Evolutionary conservation across 192 early-diverging fungal species (phyloP).

Genomic region (Obelidium mucronatum): DNA sequence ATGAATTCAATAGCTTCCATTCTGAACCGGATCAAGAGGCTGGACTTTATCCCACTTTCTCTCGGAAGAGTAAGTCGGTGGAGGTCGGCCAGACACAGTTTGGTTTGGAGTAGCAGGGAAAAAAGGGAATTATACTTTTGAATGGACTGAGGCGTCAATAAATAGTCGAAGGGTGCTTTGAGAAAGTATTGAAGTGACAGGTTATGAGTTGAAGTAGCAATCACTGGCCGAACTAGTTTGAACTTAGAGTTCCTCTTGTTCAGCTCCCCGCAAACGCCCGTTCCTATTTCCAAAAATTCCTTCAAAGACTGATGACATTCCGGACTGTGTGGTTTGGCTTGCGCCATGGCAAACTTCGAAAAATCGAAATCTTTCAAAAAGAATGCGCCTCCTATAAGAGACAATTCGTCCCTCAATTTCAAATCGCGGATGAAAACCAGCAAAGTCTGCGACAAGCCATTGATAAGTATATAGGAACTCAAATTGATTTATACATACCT

Average conservation of each 20-base stretch:
- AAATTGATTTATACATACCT: slow-evolving; percentile 16
- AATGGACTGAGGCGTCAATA: background rate
- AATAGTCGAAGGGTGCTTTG: background rate
- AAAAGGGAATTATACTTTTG: slow-evolving; percentile 3
- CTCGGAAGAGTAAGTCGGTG: background rate
- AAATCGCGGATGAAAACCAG: slow-evolving; percentile 25
- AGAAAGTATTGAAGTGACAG: background rate
- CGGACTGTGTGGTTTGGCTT: background rate
- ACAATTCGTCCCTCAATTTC: slow-evolving; percentile 7
- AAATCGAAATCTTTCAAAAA: slow-evolving; percentile 19
- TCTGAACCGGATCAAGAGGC: slow-evolving; percentile 9
- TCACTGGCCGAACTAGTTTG: background rate
- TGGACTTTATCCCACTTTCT: background rate
- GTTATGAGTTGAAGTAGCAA: background rate
- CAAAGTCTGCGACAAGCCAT: slow-evolving; percentile 3
- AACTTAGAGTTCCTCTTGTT: background rate
- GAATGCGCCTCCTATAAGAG: slow-evolving; percentile 8
- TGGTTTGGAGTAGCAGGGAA: background rate
- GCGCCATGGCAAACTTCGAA: background rate
- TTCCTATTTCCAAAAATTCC: background rate
- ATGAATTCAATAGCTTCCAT: slow-evolving; percentile 28
- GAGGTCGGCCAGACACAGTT: slow-evolving; percentile 1
- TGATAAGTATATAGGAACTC: background rate
- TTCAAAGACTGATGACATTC: background rate
- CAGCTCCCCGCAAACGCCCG: background rate